Conservation (phyloP, 2,329 filamentous ascomycete species). For the Cercospora zeae-maydis region DNA sequence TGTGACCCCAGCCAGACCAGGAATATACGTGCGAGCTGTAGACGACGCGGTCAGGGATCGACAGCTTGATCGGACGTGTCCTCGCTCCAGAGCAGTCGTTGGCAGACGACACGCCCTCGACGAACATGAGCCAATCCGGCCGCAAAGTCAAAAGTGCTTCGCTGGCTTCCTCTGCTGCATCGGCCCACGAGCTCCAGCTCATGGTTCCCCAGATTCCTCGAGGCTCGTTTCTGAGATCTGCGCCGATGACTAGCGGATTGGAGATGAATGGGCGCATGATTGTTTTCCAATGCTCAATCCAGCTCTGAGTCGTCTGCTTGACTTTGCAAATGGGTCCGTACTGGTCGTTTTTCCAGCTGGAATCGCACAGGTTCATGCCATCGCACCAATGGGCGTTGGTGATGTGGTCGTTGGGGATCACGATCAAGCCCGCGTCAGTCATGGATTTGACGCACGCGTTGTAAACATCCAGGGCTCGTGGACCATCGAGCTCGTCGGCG, state of each 20-base stretch:
- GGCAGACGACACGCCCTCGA: slow-evolving; percentile 64
- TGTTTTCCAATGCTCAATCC: slow-evolving; percentile 63
- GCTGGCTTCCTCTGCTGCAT: slow-evolving; percentile 60
- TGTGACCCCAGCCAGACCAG: slow-evolving; percentile 62
- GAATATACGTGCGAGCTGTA: slow-evolving; percentile 67
- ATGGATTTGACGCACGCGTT: slow-evolving; percentile 56
- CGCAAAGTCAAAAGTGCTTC: slow-evolving; percentile 60
- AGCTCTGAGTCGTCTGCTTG: slow-evolving; percentile 61
- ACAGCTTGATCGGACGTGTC: slow-evolving; percentile 56
- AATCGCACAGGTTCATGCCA: slow-evolving; percentile 64
- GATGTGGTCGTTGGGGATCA: slow-evolving; percentile 69
- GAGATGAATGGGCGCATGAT: slow-evolving; percentile 58
- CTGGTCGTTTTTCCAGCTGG: slow-evolving; percentile 64
- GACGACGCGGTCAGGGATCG: slow-evolving; percentile 55
- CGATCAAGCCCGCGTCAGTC: slow-evolving; percentile 60
- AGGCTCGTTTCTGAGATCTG: slow-evolving; percentile 66
- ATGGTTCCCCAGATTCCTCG: slow-evolving; percentile 67
- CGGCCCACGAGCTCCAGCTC: slow-evolving; percentile 62
- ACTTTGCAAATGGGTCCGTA: slow-evolving; percentile 59
- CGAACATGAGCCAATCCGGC: slow-evolving; percentile 62
- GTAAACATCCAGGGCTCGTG: slow-evolving; percentile 59
- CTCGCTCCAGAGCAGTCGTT: slow-evolving; percentile 61
- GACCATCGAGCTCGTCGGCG: slow-evolving; percentile 35
- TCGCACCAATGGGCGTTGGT: slow-evolving; percentile 67
- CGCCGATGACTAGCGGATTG: slow-evolving; percentile 62